Evolutionary conservation across 1,284 basidiomycete genomes (phyloP).

Genomic region (Irpex sp.): DNA sequence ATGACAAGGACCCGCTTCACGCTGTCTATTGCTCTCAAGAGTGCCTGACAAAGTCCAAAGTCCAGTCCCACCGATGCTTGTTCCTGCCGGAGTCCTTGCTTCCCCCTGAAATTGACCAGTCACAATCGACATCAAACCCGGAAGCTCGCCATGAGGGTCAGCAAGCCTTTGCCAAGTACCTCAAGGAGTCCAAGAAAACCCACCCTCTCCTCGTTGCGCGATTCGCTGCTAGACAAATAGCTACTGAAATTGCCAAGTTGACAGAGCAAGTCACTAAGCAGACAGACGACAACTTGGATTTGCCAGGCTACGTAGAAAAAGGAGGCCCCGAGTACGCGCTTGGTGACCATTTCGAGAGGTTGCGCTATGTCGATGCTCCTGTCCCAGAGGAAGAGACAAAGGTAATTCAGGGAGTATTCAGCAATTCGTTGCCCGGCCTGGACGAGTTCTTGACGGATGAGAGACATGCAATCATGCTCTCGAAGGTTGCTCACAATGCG

Average conservation of each 20-base stretch:
- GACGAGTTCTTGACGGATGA: slow-evolving; percentile 67
- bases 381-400: slow-evolving; percentile 46
- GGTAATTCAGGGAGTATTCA: slow-evolving; percentile 54
- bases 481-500: slow-evolving; percentile 72
- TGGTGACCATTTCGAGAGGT: slow-evolving; percentile 71
- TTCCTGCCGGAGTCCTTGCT: slow-evolving; percentile 65
- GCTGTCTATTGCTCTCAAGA: slow-evolving; percentile 70
- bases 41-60: slow-evolving; percentile 53
- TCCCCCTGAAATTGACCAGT: slow-evolving; percentile 43
- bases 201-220: slow-evolving; percentile 60
- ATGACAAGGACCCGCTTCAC: slow-evolving; percentile 47
- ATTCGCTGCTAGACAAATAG: slow-evolving; percentile 69
- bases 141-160: slow-evolving; percentile 57
- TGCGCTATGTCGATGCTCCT: slow-evolving; percentile 57
- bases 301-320: slow-evolving; percentile 43
- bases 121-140: slow-evolving; percentile 23
- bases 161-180: slow-evolving; percentile 47
- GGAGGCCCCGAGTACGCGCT: slow-evolving; percentile 55
- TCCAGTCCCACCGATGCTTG: slow-evolving; percentile 63
- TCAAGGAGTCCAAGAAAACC: slow-evolving; percentile 45
- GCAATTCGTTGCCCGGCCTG: slow-evolving; percentile 62
- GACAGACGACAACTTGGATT: slow-evolving; percentile 17
- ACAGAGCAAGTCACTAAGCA: slow-evolving; percentile 25
- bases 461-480: slow-evolving; percentile 55
- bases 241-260: slow-evolving; percentile 60